These are phyloP conservation scores for Glycine tomentella DNA, from an alignment of 306 rosid species.

Conservation along the genomic window DNA sequence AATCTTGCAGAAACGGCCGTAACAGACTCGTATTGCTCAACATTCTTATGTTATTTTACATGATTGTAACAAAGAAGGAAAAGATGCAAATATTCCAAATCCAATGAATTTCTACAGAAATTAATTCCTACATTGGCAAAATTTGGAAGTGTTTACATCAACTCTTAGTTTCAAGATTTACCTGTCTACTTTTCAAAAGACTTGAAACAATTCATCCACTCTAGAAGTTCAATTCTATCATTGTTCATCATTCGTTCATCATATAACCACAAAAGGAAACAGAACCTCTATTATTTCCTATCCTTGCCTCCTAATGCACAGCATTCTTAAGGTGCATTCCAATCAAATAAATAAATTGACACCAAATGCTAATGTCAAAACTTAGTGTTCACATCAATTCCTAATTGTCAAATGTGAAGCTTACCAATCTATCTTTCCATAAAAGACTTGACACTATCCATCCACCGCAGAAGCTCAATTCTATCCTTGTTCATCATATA, in stretches of 20 bases:
- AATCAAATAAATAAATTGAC: conserved; percentile 30
- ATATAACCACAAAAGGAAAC: conserved; percentile 67
- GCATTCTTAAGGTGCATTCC: conserved; percentile 29
- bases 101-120: conserved; percentile 19
- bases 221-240: conserved; percentile 35
- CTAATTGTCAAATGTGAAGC: conserved; percentile 8
- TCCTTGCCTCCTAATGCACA: conserved; percentile 52
- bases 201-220: conserved; percentile 59
- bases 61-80: conserved; percentile 23
- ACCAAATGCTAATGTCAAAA: conserved; percentile 40
- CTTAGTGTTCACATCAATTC: conserved; percentile 7
- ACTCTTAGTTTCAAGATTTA: conserved; percentile 12
- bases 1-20: no score
- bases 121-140: conserved; percentile 1
- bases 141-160: conserved; percentile 13
- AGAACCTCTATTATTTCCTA: conserved; percentile 62
- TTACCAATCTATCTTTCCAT: conserved; percentile 60
- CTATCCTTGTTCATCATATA: conserved; percentile 87
- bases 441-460: conserved; percentile 64
- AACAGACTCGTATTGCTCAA: conserved; percentile 30
- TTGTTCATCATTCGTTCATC: conserved; percentile 39
- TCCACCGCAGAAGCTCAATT: conserved; percentile 75
- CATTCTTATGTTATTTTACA: not conserved
- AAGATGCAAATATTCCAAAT: conserved; percentile 26
- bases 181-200: conserved; percentile 49